Conservation (phyloP, 768 basidiomycete species). For the Leccinum subgranulosum region DNA sequence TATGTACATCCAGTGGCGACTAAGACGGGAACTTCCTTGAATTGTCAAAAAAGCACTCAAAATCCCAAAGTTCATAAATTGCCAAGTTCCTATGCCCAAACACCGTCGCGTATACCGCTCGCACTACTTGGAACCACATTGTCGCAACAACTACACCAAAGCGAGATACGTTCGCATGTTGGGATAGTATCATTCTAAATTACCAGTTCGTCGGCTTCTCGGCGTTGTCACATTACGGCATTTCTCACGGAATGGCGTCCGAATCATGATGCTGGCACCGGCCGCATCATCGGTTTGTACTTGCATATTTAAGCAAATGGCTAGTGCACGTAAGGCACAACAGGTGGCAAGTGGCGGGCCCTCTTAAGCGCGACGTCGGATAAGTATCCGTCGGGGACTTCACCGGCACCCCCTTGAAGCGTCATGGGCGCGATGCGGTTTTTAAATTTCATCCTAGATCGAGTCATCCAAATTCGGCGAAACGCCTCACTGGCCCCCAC, state of each 20-base stretch:
- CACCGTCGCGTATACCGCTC: neutral
- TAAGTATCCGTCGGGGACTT: neutral
- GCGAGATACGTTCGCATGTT: neutral
- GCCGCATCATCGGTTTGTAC: neutral
- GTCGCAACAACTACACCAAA: neutral
- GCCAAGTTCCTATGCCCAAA: neutral
- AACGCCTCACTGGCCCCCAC: neutral
- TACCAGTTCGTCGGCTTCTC: neutral
- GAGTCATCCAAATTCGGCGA: neutral
- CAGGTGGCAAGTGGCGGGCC: neutral
- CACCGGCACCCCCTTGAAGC: neutral
- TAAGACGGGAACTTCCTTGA: neutral
- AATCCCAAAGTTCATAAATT: neutral
- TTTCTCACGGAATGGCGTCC: neutral
- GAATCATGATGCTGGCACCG: neutral
- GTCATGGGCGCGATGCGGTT: slow-evolving; percentile 1
- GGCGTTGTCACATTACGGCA: neutral
- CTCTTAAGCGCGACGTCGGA: neutral
- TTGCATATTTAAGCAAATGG: neutral
- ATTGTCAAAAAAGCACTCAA: neutral
- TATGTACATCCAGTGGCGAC: neutral
- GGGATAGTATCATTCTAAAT: neutral
- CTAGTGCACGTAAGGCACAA: neutral
- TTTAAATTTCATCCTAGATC: neutral
- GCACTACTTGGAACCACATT: neutral